phyloP scores from a whole-genome alignment of 192 early-diverging fungal species.

The Gamsiella multidivaricata region DNA sequence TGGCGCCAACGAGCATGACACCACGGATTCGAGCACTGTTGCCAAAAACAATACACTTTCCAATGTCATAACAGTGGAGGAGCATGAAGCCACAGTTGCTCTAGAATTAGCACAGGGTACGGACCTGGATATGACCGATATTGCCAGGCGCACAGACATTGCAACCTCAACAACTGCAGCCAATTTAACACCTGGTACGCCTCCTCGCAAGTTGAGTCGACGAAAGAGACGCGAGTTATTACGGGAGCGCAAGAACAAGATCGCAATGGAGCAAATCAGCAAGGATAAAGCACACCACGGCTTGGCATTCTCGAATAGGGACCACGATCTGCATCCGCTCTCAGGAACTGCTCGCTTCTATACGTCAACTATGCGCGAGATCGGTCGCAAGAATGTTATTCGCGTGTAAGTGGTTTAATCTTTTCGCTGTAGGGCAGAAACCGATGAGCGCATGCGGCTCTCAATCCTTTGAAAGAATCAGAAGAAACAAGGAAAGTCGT shows the following conservation, averaged over 20 bases:
- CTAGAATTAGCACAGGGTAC: neutral
- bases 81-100: too few species aligned
- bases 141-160: neutral
- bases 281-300: constrained; percentile 6
- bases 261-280: constrained; percentile 48
- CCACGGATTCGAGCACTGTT: neutral
- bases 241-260: constrained; percentile 16
- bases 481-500: too few species aligned
- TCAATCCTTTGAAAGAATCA: too few species aligned
- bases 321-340: neutral
- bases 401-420: constrained; percentile 57
- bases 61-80: too few species aligned
- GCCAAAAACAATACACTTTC: too few species aligned
- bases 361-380: constrained; percentile 57
- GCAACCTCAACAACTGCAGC: neutral
- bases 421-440: neutral
- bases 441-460: neutral
- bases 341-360: constrained; percentile 59
- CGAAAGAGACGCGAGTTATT: constrained; percentile 7
- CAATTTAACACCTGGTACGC: neutral
- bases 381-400: constrained; percentile 64
- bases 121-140: neutral
- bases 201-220: constrained; percentile 20
- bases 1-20: neutral
- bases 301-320: neutral